Percentiles rank a stretch among this genome's conserved stretches.
phyloP scores from a whole-genome alignment of 2,329 filamentous ascomycete genomes.

The Scytalidium lignicola region DNA sequence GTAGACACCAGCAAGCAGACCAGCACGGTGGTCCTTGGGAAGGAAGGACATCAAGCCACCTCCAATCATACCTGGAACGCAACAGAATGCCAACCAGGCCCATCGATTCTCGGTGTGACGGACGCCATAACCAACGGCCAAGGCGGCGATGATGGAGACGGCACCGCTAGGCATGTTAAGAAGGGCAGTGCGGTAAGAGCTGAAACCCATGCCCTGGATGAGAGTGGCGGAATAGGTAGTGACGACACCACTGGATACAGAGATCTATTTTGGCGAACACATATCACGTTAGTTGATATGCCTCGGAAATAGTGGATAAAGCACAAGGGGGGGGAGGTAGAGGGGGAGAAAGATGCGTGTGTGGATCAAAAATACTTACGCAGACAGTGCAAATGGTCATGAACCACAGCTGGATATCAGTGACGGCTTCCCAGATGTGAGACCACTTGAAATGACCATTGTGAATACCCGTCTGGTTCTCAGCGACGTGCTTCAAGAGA shows the following conservation, averaged over 20 bases:
- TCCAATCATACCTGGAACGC: constrained; percentile 38
- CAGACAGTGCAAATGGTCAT: constrained; percentile 43
- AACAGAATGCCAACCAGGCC: constrained; percentile 44
- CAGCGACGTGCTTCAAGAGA: constrained; percentile 44
- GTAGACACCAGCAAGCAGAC: constrained; percentile 44
- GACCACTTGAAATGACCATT: constrained; percentile 42
- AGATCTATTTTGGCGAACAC: constrained; percentile 28
- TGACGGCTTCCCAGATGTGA: constrained; percentile 43
- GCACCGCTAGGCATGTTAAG: constrained; percentile 51
- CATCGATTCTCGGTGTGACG: constrained; percentile 42
- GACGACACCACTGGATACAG: constrained; percentile 48
- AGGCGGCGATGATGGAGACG: constrained; percentile 46
- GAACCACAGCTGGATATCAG: constrained; percentile 47
- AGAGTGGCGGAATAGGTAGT: constrained; percentile 51
- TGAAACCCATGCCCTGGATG: constrained; percentile 43
- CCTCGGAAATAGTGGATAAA: too few relatives aligned
- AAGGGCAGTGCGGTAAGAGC: constrained; percentile 39
- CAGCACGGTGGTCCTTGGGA: constrained; percentile 38
- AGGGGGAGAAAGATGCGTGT: background rate
- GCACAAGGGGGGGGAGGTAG: background rate
- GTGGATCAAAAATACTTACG: constrained; percentile 27
- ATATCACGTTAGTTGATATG: background rate
- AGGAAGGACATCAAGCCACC: constrained; percentile 46
- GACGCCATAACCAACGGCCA: constrained; percentile 43
- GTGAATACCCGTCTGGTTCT: constrained; percentile 51